These are phyloP conservation scores for Fusarium annulatum DNA, from an alignment of 2,329 filamentous ascomycete species.

Conservation along the genomic window DNA sequence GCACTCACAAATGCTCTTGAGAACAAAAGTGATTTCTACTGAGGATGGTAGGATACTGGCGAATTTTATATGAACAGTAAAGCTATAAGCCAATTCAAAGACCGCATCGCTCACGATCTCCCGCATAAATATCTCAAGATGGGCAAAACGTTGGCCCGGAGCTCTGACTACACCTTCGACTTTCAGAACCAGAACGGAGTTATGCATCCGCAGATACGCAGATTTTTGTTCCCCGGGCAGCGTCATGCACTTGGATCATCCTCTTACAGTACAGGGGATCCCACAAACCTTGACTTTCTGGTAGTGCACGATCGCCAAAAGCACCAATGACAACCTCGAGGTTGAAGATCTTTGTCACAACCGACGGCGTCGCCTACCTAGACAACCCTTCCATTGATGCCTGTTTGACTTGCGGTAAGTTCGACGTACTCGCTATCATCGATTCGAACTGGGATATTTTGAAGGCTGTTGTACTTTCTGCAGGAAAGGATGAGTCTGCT, in stretches of 20 bases:
- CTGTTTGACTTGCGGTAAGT: conserved; percentile 4
- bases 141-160: conserved; percentile 31
- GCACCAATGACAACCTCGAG: no score
- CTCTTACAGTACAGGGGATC: conserved; percentile 14
- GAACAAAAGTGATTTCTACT: conserved; percentile 1
- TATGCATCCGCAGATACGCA: conserved; percentile 32
- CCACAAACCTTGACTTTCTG: conserved; percentile 23
- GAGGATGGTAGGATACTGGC: not conserved
- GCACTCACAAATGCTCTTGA: conserved; percentile 5
- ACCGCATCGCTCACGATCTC: not conserved
- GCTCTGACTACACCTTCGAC: conserved; percentile 40
- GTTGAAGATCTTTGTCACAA: conserved; percentile 31
- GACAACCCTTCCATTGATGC: conserved; percentile 22
- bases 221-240: not conserved
- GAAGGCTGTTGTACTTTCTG: not conserved
- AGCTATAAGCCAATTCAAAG: not conserved
- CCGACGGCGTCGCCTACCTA: conserved; percentile 34
- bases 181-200: conserved; percentile 42
- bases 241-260: not conserved
- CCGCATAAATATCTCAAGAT: conserved; percentile 9
- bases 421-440: conserved; percentile 24
- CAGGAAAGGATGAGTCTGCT: not conserved
- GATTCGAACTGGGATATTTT: conserved; percentile 38
- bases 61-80: conserved; percentile 5
- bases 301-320: conserved; percentile 29